phyloP scores from a whole-genome alignment of 2,329 filamentous ascomycete genomes.

The Hymenoscyphus albidus region DNA sequence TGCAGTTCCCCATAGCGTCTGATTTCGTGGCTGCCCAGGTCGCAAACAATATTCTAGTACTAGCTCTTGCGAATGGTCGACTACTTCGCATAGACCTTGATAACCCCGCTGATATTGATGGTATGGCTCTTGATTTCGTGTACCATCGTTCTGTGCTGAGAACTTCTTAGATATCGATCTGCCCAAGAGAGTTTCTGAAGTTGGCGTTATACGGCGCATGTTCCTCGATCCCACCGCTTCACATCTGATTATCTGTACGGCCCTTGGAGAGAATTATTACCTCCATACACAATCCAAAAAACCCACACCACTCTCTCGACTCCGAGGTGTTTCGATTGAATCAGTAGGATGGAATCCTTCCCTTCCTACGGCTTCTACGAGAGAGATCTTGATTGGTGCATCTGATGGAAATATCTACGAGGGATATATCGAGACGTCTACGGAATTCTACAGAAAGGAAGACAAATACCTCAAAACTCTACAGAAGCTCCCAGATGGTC shows the following conservation, averaged over 20 bases:
- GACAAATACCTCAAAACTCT: constrained; percentile 86
- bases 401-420: constrained; percentile 96
- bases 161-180: constrained; percentile 78
- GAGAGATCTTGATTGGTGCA: constrained; percentile 88
- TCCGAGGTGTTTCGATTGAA: constrained; percentile 85
- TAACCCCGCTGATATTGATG: constrained; percentile 91
- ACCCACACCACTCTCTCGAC: constrained; percentile 72
- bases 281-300: constrained; percentile 92
- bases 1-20: constrained; percentile 90
- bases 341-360: constrained; percentile 93
- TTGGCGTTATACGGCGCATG: constrained; percentile 89
- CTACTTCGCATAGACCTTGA: constrained; percentile 94
- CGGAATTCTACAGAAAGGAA: constrained; percentile 91
- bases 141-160: constrained; percentile 7
- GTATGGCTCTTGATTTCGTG: constrained; percentile 40
- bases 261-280: constrained; percentile 94
- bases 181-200: constrained; percentile 85
- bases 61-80: constrained; percentile 87
- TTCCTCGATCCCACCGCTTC: constrained; percentile 97
- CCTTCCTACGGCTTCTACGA: constrained; percentile 84
- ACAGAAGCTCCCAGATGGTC: constrained; percentile 76
- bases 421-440: constrained; percentile 87
- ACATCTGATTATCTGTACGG: constrained; percentile 87
- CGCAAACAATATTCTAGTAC: constrained; percentile 91
- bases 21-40: constrained; percentile 97